These are phyloP conservation scores for Anastatica hierochuntica DNA, from an alignment of 345 rosid genomes.

Conservation along the genomic window DNA sequence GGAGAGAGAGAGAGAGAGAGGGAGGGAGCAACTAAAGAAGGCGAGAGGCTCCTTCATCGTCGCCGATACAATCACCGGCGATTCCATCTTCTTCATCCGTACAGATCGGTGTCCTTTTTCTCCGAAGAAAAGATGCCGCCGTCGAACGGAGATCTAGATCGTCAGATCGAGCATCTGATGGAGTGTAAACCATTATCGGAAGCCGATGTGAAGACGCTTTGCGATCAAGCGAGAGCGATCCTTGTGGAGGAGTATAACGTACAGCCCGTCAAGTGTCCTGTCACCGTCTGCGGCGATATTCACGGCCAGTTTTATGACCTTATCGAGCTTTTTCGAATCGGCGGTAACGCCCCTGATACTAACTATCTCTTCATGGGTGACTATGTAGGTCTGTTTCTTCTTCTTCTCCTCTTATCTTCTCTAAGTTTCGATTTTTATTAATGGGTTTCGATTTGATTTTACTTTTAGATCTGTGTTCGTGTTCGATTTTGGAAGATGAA, in stretches of 20 bases:
- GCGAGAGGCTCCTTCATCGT: too few relatives aligned
- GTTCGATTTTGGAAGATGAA: too few relatives aligned
- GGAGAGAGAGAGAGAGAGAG: too few relatives aligned
- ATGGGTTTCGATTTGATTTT: too few relatives aligned
- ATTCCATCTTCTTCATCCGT: too few relatives aligned
- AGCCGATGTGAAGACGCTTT: constrained; percentile 78
- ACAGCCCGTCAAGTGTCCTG: constrained; percentile 98
- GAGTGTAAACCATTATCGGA: constrained; percentile 90
- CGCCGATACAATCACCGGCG: not conserved
- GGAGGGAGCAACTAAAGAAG: too few relatives aligned
- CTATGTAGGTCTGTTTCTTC: constrained; percentile 79
- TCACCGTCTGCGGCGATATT: constrained; percentile 96
- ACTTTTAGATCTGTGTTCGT: constrained; percentile 6
- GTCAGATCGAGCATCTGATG: constrained; percentile 96
- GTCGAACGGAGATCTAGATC: constrained; percentile 91
- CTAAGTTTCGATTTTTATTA: too few relatives aligned
- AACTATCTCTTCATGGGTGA: constrained; percentile 99
- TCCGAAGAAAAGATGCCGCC: too few relatives aligned
- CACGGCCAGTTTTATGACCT: constrained; percentile 99
- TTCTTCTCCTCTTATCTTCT: too few relatives aligned
- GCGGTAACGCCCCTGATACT: constrained; percentile 92
- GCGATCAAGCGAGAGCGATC: constrained; percentile 97
- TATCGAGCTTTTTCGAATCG: constrained; percentile 84
- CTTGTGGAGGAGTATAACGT: constrained; percentile 99
- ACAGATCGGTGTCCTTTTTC: too few relatives aligned